Conservation (phyloP, 768 basidiomycete species). For the Tylopilus sp. region DNA sequence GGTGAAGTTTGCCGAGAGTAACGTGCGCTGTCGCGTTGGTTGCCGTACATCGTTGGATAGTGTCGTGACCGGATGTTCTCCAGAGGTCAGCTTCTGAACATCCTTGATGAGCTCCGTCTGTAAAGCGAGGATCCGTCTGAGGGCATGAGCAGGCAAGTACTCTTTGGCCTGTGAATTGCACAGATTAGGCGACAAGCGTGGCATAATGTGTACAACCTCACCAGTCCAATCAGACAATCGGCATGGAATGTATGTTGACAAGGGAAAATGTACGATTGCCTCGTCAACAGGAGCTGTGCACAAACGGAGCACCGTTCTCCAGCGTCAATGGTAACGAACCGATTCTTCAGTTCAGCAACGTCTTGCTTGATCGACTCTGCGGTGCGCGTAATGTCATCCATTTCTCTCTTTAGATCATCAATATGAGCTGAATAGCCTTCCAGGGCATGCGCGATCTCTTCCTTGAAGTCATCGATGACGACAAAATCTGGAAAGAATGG, state of each 20-base stretch:
- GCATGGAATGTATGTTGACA: conserved; percentile 98
- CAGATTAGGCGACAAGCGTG: neutral
- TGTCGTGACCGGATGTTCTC: conserved; percentile 34
- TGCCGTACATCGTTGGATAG: conserved; percentile 40
- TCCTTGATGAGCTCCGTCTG: conserved; percentile 81
- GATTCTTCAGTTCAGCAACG: conserved; percentile 76
- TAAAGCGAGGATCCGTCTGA: conserved; percentile 82
- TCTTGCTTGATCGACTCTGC: conserved; percentile 94
- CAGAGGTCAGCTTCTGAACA: conserved; percentile 26
- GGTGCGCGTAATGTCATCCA: conserved; percentile 91
- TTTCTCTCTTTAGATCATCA: conserved; percentile 83
- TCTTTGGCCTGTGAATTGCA: conserved; percentile 77
- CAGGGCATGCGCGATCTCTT: conserved; percentile 93
- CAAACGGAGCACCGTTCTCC: conserved; percentile 86
- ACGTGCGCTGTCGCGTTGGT: conserved; percentile 53
- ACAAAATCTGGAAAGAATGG: conserved; percentile 99
- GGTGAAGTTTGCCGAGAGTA: conserved; percentile 74
- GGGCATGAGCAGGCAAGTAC: conserved; percentile 73
- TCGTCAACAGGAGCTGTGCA: conserved; percentile 65
- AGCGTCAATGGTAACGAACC: conserved; percentile 89
- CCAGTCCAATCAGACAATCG: conserved; percentile 92
- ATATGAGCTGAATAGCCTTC: conserved; percentile 94
- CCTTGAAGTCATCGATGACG: conserved; percentile 99
- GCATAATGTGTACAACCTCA: conserved; percentile 39
- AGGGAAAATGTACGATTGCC: conserved; percentile 98